Conservation (phyloP, 768 basidiomycete species). For the Trametes elegans region DNA sequence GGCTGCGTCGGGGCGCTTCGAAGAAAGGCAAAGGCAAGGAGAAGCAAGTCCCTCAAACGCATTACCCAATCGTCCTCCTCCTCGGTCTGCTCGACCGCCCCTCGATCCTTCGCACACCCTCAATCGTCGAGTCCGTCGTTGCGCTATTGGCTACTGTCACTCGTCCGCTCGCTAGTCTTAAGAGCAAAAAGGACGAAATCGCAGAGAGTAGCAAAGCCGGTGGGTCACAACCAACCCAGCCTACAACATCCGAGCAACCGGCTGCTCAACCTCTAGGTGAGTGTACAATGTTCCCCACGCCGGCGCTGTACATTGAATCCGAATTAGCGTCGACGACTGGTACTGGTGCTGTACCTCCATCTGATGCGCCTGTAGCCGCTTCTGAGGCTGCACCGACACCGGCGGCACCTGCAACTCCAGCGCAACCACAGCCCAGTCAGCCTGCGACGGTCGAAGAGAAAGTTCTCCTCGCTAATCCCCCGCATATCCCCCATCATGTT, state of each 20-base stretch:
- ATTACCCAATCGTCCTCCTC: constrained; percentile 89
- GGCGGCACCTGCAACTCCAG: constrained; percentile 9
- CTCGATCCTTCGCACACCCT: constrained; percentile 79
- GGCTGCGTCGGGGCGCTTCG: constrained; percentile 60
- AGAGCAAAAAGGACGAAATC: constrained; percentile 44
- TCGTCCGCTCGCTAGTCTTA: constrained; percentile 61
- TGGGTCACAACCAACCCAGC: constrained; percentile 18
- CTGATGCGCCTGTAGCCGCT: background rate
- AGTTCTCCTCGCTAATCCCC: constrained; percentile 65
- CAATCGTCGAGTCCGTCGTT: constrained; percentile 92
- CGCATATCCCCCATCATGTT: constrained; percentile 81
- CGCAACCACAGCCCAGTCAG: constrained; percentile 25
- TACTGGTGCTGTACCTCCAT: constrained; percentile 5
- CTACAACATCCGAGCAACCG: constrained; percentile 20
- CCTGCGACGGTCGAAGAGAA: constrained; percentile 36
- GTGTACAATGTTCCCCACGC: background rate
- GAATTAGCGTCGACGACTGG: constrained; percentile 25
- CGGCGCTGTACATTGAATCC: too few species aligned
- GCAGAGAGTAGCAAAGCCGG: constrained; percentile 24
- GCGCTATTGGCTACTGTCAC: constrained; percentile 86
- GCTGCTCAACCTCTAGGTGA: background rate
- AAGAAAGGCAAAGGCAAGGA: constrained; percentile 98
- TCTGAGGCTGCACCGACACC: background rate
- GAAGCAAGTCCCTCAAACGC: constrained; percentile 72
- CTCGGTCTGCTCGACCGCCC: constrained; percentile 87